A percentile compares a stretch with the other conserved stretches of the same genome.
Evolutionary conservation across 305 asterid genomes (phyloP).

Genomic region (Stenogyne calaminthoides): DNA sequence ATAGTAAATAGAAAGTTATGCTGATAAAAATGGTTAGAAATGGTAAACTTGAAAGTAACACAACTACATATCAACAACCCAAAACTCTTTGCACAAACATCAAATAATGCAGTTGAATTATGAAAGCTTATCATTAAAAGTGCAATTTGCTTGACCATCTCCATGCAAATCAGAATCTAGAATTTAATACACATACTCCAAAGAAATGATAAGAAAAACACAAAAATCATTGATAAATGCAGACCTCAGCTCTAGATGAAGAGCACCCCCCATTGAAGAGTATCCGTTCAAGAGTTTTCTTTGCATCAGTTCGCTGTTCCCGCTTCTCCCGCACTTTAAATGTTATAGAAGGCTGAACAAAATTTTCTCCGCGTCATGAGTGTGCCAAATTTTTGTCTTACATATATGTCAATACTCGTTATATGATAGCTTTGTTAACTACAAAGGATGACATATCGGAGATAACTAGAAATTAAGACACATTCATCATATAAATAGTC

Average conservation of each 20-base stretch:
- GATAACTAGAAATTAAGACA: neutral
- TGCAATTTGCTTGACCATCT: neutral
- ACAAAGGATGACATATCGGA: neutral
- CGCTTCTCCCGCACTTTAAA: constrained; percentile 70
- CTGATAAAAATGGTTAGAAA: constrained; percentile 5
- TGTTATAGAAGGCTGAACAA: constrained; percentile 56
- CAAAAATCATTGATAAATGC: constrained; percentile 10
- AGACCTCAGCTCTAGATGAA: constrained; percentile 54
- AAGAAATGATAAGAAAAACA: constrained; percentile 1
- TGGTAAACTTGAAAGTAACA: constrained; percentile 16
- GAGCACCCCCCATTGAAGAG: constrained; percentile 55
- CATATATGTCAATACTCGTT: neutral
- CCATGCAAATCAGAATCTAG: neutral
- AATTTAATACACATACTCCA: constrained; percentile 10
- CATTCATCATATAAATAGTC: neutral
- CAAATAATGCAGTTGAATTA: neutral
- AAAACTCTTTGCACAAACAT: constrained; percentile 10
- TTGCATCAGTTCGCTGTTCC: constrained; percentile 70
- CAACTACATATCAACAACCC: constrained; percentile 1
- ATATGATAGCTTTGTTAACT: neutral
- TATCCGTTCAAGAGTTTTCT: constrained; percentile 64
- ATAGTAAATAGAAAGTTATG: constrained; percentile 10
- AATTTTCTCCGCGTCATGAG: constrained; percentile 25
- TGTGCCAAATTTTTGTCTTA: neutral
- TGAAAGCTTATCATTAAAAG: constrained; percentile 8